These are phyloP conservation scores for Penicillium turbatum DNA, from an alignment of 495 filamentous ascomycete species.

Conservation along the genomic window DNA sequence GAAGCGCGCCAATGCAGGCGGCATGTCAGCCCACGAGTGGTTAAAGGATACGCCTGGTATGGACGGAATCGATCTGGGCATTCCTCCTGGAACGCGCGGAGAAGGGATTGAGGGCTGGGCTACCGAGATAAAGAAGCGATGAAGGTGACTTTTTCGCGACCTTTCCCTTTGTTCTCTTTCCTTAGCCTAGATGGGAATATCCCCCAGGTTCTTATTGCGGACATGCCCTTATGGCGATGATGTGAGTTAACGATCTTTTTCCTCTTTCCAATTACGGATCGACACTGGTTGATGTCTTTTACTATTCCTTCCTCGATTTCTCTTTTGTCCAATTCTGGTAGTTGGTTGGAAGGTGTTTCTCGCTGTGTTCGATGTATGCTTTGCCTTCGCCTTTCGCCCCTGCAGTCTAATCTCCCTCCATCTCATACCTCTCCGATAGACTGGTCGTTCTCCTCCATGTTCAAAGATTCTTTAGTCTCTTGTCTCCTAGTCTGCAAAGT, in stretches of 20 bases:
- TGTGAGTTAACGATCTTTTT: conserved; percentile 26
- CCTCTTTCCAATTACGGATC: conserved; percentile 10
- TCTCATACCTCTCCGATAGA: conserved; percentile 1
- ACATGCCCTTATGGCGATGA: conserved; percentile 11
- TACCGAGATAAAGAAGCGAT: conserved; percentile 81
- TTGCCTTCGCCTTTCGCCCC: background rate
- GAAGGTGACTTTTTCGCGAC: conserved; percentile 8
- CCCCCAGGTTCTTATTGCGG: conserved; percentile 10
- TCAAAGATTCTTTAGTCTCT: background rate
- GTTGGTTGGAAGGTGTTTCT: conserved; percentile 8
- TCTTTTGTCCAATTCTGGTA: conserved; percentile 4
- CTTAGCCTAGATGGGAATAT: conserved; percentile 18
- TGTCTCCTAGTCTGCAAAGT: background rate
- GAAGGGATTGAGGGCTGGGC: conserved; percentile 98
- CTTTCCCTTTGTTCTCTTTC: conserved; percentile 6
- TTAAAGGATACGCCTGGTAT: conserved; percentile 81
- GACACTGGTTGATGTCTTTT: conserved; percentile 11
- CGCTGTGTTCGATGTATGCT: conserved; percentile 2
- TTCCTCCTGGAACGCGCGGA: conserved; percentile 74
- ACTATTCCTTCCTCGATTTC: background rate
- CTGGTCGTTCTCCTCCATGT: background rate
- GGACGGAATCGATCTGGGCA: conserved; percentile 67
- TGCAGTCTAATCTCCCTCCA: background rate
- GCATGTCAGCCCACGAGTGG: conserved; percentile 82
- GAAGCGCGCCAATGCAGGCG: conserved; percentile 88